These are phyloP conservation scores for Lyophyllum atratum DNA, from an alignment of 768 basidiomycete species.

Conservation along the genomic window DNA sequence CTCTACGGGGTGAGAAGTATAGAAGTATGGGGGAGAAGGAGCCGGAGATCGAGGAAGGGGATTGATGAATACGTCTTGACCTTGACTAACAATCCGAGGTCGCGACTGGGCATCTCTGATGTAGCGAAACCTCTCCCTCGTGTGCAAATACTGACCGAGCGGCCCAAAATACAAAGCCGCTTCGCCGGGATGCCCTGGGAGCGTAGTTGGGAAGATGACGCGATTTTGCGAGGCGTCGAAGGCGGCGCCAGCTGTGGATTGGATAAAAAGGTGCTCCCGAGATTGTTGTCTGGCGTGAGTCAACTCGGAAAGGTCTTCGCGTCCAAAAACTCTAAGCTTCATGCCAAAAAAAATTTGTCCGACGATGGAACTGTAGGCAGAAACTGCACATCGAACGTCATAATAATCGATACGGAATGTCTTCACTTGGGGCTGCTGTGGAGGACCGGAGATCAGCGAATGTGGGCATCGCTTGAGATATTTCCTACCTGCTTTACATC, in stretches of 20 bases:
- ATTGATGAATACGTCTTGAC: constrained; percentile 22
- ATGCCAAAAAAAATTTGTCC: constrained; percentile 52
- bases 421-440: constrained; percentile 20
- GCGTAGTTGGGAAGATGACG: constrained; percentile 8
- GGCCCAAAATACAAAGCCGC: constrained; percentile 21
- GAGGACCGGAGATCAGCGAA: not conserved
- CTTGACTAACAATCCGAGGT: constrained; percentile 27
- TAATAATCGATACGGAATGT: constrained; percentile 67
- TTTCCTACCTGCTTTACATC: constrained; percentile 24
- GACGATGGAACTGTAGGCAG: constrained; percentile 53
- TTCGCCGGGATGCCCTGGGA: constrained; percentile 10
- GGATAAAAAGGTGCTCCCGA: constrained; percentile 1
- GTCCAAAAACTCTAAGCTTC: constrained; percentile 45
- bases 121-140: constrained; percentile 32
- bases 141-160: constrained; percentile 36
- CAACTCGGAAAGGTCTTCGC: constrained; percentile 14
- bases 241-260: not conserved
- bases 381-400: constrained; percentile 59
- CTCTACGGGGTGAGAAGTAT: constrained; percentile 28
- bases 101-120: constrained; percentile 22
- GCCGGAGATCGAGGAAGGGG: constrained; percentile 12
- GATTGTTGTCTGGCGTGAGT: constrained; percentile 1
- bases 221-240: constrained; percentile 4
- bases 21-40: constrained; percentile 38
- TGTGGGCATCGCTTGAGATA: not conserved